Evolutionary conservation across 2,329 filamentous ascomycete genomes (phyloP), one percentile per base, ranked within the genome.

Genomic region (Clonostachys chloroleuca): DNA sequence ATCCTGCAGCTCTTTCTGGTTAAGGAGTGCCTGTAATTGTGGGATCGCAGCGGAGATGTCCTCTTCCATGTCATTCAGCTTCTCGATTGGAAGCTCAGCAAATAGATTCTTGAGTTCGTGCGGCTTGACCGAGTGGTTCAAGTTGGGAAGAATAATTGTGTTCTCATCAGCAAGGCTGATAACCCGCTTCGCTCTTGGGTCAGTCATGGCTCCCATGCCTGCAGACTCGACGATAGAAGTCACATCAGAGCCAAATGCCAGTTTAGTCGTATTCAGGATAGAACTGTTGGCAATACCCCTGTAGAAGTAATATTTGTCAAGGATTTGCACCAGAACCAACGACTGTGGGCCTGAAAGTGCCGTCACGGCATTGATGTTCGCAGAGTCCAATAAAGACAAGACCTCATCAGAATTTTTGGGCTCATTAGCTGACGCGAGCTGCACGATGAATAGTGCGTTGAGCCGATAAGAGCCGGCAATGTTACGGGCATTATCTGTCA

Each of bases 301-400:
- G 47, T 53, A 53, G 34, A 53, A 53, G 34, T 54, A 54, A 44
- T 41, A 51, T 3, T 45, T 51, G 12, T 49, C 42, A 2, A 8
- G 34, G 14, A 52, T 46, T 14, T 51, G 42, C 12, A 48, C 48
- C 34, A 54, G 18, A 43, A 54, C 47, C 24, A 54, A 40, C 5
- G 52, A 52, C 43, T 52, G 50, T 9, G 50, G 50, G 17, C 52
- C 52, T 24, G 52, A 50, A 17, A 52, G 47, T 16, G 50, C 50
- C 8, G 50, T 54, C n/a, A 54, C 50, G 18, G 43, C 52, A 34
- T 54, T 54, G 42, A 54, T 52, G 41, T 54, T 54, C 18, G 51
- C 48, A 10, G 48, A 48, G 41, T 51, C 49, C 14, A 54, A 42
- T 6, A 48, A 24, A 8, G 40, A 33, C n/a, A 51, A 16, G 12